Evolutionary conservation across 208 protist species (phyloP).

Genomic region (Trichomonas tenax): DNA sequence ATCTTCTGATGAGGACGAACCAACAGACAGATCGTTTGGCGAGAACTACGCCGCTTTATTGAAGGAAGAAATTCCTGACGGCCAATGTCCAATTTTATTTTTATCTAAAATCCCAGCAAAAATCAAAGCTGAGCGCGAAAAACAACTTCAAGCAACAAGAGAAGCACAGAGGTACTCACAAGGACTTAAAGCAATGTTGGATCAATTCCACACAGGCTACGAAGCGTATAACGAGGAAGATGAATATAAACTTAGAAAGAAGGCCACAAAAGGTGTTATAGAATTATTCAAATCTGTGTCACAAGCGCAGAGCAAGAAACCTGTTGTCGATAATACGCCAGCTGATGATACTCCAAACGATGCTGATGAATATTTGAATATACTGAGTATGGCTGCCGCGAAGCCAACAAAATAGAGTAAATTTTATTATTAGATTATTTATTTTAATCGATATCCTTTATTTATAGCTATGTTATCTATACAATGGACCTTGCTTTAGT

Average conservation of each 20-base stretch:
- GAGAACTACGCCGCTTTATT: not conserved
- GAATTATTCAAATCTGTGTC: not conserved
- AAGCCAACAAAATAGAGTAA: not conserved
- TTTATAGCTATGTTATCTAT: no score
- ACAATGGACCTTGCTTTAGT: no score
- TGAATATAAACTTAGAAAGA: not conserved
- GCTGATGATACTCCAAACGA: not conserved
- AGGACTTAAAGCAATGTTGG: not conserved
- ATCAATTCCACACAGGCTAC: not conserved
- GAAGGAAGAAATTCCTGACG: not conserved
- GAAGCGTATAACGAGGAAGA: not conserved
- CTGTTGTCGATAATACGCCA: not conserved
- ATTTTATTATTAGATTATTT: not conserved
- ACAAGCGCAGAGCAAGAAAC: not conserved
- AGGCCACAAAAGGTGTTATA: not conserved
- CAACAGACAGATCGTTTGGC: constrained; percentile 16
- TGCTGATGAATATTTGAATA: not conserved
- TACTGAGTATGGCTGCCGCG: not conserved
- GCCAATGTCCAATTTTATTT: constrained; percentile 2
- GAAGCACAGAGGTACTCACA: not conserved
- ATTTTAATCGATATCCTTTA: no score
- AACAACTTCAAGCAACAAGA: not conserved
- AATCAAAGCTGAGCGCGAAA: not conserved
- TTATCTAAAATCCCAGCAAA: not conserved
- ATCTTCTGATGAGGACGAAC: constrained; percentile 2